Percentiles rank a stretch among this genome's conserved stretches.
These are phyloP conservation scores for Saccharomyces pastorianus DNA, from an alignment of 1,139 yeast genomes.

Conservation along the genomic window DNA sequence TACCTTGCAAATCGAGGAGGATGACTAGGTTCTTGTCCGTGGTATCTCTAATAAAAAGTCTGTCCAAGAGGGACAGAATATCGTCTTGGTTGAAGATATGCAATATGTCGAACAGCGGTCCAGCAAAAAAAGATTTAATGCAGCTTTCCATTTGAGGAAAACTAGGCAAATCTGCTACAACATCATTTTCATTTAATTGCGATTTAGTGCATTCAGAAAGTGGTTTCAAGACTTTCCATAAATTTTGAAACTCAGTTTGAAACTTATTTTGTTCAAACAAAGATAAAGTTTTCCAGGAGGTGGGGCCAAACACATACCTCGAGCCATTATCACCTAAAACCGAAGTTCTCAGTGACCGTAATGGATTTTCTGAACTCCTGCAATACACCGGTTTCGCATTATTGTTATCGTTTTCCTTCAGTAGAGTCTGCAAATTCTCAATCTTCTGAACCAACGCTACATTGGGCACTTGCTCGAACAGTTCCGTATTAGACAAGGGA, in stretches of 20 bases:
- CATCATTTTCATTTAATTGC: not conserved
- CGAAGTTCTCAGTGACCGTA: not conserved
- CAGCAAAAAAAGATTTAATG: conserved; percentile 14
- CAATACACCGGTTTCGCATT: not conserved
- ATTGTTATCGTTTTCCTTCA: not conserved
- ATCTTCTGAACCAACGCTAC: conserved; percentile 18
- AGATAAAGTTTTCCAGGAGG: conserved; percentile 19
- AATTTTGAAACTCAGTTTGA: conserved; percentile 14
- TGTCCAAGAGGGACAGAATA: conserved; percentile 12
- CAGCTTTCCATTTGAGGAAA: conserved; percentile 12
- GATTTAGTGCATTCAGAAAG: not conserved
- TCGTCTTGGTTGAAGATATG: conserved; percentile 18
- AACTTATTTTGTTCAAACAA: conserved; percentile 14
- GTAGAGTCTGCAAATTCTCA: conserved; percentile 12
- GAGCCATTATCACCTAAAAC: conserved; percentile 6
- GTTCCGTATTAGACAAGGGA: conserved; percentile 17
- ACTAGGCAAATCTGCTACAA: conserved; percentile 13
- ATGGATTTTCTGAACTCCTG: not conserved
- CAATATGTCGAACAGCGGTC: conserved; percentile 17
- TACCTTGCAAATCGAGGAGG: conserved; percentile 3
- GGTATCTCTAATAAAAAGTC: not conserved
- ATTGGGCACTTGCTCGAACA: conserved; percentile 21
- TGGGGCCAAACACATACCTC: conserved; percentile 20
- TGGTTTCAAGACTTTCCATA: conserved; percentile 17
- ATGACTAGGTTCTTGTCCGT: not conserved